Base-by-base conservation (phyloP, 1,284 basidiomycete genomes). In the Phenoliferia sp. region DNA sequence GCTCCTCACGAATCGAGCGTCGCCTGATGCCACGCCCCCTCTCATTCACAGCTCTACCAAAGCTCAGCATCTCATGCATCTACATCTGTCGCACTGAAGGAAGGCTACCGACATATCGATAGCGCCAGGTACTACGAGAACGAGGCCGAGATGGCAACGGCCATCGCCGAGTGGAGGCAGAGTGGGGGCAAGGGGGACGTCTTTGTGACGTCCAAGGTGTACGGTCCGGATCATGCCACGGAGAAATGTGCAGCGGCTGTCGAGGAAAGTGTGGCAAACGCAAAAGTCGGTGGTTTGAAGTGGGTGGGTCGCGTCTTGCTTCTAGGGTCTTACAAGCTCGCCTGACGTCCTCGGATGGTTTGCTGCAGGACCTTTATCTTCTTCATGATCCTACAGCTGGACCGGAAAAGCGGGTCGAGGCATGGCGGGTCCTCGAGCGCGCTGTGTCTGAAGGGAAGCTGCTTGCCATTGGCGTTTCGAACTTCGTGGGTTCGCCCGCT, bases 401-500 rank as follows among this genome's bases (percentile, higher is more conserved):
- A 0, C 81, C 79, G 3, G 80, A 83, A 63, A 82, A 81, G 56
- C 86, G 89, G 10, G 78, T 88, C 62, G 83, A 81, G 28, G 87
- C 88, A 0, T 90, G 87, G 76, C 84, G 83, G 59, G 87, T 86
- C 0, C 78, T 88, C n/a, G 76, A 84, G 6, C 84, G 87, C 68
- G 81, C 82, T 19, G 83, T 85, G 72, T 77, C 82, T 55, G 84
- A 82, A 29, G 89, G 89, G 0, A 88, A 88, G 75, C 83, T 90
- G 57, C 83, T 83, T 70, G 83, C 83, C 33, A 86, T 92, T n/a
- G 89, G 90, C 2, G 89, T 92, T 16, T 88, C 87, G 5, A 92
- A 92, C 78, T 92, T 74, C 57, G 67, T 69, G 22, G 39, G 68
- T 22, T 35, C 4, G 3, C 3, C 10, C 1, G 15, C 85, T 86